A percentile compares a stretch with the other conserved stretches of the same genome.
Evolutionary conservation across 2,329 filamentous ascomycete species (phyloP).

Genomic region (Chalaropsis thielavioides): DNA sequence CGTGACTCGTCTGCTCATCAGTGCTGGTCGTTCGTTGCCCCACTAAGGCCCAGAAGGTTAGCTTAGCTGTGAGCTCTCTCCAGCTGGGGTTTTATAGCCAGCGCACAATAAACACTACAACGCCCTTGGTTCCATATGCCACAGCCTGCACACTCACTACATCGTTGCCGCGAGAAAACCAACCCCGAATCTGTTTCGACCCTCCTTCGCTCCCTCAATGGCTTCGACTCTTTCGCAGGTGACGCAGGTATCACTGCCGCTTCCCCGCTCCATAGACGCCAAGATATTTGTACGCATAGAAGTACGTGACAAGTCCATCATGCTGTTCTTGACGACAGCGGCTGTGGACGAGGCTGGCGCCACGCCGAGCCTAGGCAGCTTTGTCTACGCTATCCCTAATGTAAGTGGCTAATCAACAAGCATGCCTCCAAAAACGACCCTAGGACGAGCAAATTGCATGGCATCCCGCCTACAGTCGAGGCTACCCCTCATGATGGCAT

Average conservation of each 20-base stretch:
- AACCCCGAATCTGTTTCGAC: too few relatives aligned
- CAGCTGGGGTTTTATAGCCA: background rate
- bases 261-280: slow-evolving; percentile 46
- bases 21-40: background rate
- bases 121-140: background rate
- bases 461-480: too few relatives aligned
- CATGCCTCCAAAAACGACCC: background rate
- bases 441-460: too few relatives aligned
- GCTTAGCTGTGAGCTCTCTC: background rate
- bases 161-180: too few relatives aligned
- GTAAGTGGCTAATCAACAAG: slow-evolving; percentile 34
- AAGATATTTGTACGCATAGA: slow-evolving; percentile 47
- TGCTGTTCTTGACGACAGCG: slow-evolving; percentile 48
- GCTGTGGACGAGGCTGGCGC: slow-evolving; percentile 36
- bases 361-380: slow-evolving; percentile 58
- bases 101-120: background rate
- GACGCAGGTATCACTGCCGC: slow-evolving; percentile 40
- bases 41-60: background rate
- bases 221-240: background rate
- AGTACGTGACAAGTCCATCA: slow-evolving; percentile 40
- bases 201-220: background rate
- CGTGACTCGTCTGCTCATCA: background rate
- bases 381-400: slow-evolving; percentile 87
- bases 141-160: too few relatives aligned
- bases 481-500: too few relatives aligned